Evolutionary conservation across 2,329 filamentous ascomycete species (phyloP), one percentile per base, ranked within the genome.

Genomic region (Diplodia sapinea): DNA sequence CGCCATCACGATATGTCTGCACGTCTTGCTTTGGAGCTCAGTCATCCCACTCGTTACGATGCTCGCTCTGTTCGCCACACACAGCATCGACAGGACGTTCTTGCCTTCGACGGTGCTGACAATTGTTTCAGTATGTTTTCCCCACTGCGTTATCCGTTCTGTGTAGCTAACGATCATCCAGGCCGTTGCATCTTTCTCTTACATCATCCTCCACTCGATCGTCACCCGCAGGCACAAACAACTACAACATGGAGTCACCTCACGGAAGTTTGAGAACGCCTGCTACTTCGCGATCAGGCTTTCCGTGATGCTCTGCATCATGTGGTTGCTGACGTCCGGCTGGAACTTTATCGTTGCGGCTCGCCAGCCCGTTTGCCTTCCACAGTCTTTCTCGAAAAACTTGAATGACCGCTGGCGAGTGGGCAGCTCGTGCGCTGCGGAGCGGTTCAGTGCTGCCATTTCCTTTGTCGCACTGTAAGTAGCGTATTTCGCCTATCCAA

Each of bases 271-370:
- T 72, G 74, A 74, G 54, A 76, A 74, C 52, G 74, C 74, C 1
- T 73, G 72, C 6, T 78, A 79, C 63, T 52, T 78, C 36, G 75
- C 76, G 31, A 72, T 76, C 12, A 76, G 77, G 6, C 56, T 77
- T 40, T 74, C 73, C 11, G 72, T 74, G 26, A 72, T 73, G 17
- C 55, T 79, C 33, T 78, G 75, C 65, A 70, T 75, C 15, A 68
- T 79, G 7, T 80, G 79, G 78, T 68, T 80, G 17, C 64, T 79
- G 68, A 77, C 77, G 3, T 72, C 72, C 2, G 78, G 78, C 7
- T 80, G 79, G 78, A 77, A 79, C 69, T 73, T 80, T 69, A 79
- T 80, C 50, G 70, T 76, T 13, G 76, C 78, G 3, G 77, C 77
- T 15, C 72, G 78, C n/a, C 73, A 74, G 65, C 78, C 78, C 7